phyloP scores from a whole-genome alignment of 1,284 basidiomycete genomes.

The Cryptococcus floricola region DNA sequence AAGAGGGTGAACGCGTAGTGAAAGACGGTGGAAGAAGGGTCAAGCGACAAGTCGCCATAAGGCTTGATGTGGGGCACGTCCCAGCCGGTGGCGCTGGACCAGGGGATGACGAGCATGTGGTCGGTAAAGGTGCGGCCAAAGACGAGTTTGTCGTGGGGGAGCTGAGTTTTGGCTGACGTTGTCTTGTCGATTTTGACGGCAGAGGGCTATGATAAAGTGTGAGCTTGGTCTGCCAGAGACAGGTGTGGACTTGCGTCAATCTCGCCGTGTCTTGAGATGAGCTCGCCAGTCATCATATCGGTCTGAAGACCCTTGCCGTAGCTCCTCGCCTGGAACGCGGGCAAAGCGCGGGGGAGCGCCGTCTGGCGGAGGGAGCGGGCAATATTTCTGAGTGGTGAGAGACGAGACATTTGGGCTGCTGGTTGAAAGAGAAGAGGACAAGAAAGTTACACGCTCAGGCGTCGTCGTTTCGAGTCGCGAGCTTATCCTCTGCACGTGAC shows the following conservation, averaged over 20 bases:
- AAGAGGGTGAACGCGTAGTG: constrained; percentile 83
- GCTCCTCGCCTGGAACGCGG: constrained; percentile 1
- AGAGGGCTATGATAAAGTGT: constrained; percentile 49
- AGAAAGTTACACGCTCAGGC: not conserved
- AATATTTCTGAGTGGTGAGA: not conserved
- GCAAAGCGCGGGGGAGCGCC: not conserved
- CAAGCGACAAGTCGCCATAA: constrained; percentile 72
- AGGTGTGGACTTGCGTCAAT: constrained; percentile 47
- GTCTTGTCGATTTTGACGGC: constrained; percentile 56
- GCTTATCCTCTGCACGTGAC: not conserved
- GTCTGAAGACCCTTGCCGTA: constrained; percentile 19
- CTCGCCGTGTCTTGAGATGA: constrained; percentile 48
- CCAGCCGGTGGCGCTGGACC: constrained; percentile 74
- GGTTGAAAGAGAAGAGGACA: not conserved
- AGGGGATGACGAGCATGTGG: constrained; percentile 86
- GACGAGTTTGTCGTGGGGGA: constrained; percentile 49
- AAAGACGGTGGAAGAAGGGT: constrained; percentile 81
- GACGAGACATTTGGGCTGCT: not conserved
- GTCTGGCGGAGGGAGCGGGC: not conserved
- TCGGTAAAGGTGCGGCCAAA: constrained; percentile 66
- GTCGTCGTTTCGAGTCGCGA: no score
- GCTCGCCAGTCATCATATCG: constrained; percentile 55
- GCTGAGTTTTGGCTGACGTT: constrained; percentile 46
- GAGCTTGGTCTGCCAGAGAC: not conserved
- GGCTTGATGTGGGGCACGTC: constrained; percentile 75